A percentile compares a stretch with the other conserved stretches of the same genome.
Conservation (phyloP, 225 moss, liverwort and hornwort genomes). For the Polytrichum commune region DNA sequence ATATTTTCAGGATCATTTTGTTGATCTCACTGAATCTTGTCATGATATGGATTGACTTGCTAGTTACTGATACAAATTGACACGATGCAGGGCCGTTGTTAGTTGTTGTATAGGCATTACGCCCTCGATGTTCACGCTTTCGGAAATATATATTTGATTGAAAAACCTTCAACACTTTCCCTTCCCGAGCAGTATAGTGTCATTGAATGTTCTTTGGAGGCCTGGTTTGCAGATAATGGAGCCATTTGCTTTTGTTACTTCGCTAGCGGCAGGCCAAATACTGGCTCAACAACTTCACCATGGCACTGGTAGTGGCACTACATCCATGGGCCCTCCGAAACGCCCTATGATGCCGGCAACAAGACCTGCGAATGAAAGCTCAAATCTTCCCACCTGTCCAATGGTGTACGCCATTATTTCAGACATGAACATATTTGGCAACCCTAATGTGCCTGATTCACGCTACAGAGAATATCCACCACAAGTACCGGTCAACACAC, state of each 20-base stretch:
- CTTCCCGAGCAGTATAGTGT: too few species aligned
- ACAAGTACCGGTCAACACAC: slow-evolving; percentile 21
- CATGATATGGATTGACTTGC: too few species aligned
- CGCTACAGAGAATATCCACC: slow-evolving; percentile 31
- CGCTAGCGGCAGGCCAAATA: slow-evolving; percentile 46
- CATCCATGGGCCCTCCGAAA: slow-evolving; percentile 22
- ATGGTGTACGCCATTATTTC: slow-evolving; percentile 60
- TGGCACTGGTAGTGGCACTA: slow-evolving; percentile 13
- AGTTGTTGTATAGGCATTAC: too few species aligned
- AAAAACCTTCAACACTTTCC: too few species aligned
- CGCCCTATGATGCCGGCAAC: neutral
- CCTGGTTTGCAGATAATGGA: slow-evolving; percentile 34
- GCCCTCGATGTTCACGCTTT: too few species aligned
- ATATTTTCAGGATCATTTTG: too few species aligned
- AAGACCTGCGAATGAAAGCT: slow-evolving; percentile 12
- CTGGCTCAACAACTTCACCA: slow-evolving; percentile 36
- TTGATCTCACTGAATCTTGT: too few species aligned
- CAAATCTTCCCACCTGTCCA: slow-evolving; percentile 48
- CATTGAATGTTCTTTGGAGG: neutral
- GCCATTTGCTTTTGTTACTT: slow-evolving; percentile 18
- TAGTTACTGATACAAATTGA: too few species aligned
- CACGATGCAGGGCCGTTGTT: too few species aligned
- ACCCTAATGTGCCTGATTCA: slow-evolving; percentile 23
- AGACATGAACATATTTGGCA: slow-evolving; percentile 42
- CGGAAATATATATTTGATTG: too few species aligned